phyloP scores from a whole-genome alignment of 768 basidiomycete species.

The Hericium alpestre region DNA sequence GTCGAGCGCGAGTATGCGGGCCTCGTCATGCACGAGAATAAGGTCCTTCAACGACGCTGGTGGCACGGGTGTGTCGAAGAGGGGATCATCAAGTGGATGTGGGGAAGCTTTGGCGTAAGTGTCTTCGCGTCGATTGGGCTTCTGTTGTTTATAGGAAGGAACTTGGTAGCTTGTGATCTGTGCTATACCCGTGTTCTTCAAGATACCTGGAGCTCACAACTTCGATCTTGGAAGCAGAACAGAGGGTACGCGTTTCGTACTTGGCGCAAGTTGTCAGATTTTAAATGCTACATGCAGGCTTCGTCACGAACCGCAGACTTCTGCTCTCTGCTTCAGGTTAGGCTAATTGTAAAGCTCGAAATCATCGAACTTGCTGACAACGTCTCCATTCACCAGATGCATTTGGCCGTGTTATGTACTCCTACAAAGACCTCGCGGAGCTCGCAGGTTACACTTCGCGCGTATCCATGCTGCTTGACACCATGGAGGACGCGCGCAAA shows the following conservation, averaged over 20 bases:
- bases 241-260: conserved; percentile 46
- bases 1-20: conserved; percentile 83
- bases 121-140: neutral
- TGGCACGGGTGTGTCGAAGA: conserved; percentile 92
- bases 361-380: neutral
- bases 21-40: conserved; percentile 77
- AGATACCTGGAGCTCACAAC: conserved; percentile 55
- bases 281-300: conserved; percentile 39
- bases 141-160: neutral
- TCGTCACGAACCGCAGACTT: conserved; percentile 91
- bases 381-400: conserved; percentile 48
- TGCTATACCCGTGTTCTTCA: conserved; percentile 89
- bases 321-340: conserved; percentile 76
- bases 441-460: conserved; percentile 92
- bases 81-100: conserved; percentile 91
- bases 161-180: conserved; percentile 62
- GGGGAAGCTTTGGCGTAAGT: conserved; percentile 88
- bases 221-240: conserved; percentile 79
- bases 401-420: conserved; percentile 92
- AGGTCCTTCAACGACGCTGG: conserved; percentile 68
- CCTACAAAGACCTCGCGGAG: conserved; percentile 93
- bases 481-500: conserved; percentile 75
- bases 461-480: conserved; percentile 79
- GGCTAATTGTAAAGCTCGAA: conserved; percentile 4
- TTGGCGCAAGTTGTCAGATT: neutral